Base-by-base conservation (phyloP, 768 basidiomycete species). In the Trametes maxima region DNA sequence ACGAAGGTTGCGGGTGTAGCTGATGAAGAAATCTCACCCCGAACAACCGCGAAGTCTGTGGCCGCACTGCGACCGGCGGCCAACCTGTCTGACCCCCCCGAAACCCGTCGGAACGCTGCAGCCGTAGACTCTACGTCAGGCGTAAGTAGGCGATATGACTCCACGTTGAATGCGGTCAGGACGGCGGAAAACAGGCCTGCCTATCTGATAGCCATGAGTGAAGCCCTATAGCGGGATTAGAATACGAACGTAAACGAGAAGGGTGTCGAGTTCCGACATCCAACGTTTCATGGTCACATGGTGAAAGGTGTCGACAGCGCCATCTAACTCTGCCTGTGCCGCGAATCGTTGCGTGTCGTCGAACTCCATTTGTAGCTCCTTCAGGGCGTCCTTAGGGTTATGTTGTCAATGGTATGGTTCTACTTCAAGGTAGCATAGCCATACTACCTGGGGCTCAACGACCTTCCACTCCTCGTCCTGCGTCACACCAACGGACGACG, bases 141-240 rank as follows among this genome's bases (percentile, higher is more conserved):
- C 24, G 53, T 63, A 1, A 72, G 59, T 16, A 59, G 35, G 6
- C 24, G 10, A 19, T 60, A 66, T 12, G 65, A 64, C 52, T 67
- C 63, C 21, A 64, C 49, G 19, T 58, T 59, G 59, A 72, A 72
- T 17, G 67, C 57, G 0, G 68, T 64, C 17, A 70, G 57, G 10
- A 72, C 56, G 1, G 62, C 71, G 14, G 71, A 70, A 53, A 72
- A 72, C 2, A 70, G 59, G 28, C 64, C 71, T 21, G 69, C 68
- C 71, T 68, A 37, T 19, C 16, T 35, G 14, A 5, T 1, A 25
- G 10, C 10, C 8, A 2, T 22, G 22, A 47, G 16, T 45, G 44
- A 16, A 45, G 19, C 12, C 39, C 14, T 40, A 14, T 40, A 40
- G 39, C 17, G 39, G 4, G 39, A 40, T 14, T 14, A 4, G 12